Percentiles rank a stretch among this genome's conserved stretches.
These are phyloP conservation scores for Russula sp. DNA, from an alignment of 768 basidiomycete species.

Conservation along the genomic window DNA sequence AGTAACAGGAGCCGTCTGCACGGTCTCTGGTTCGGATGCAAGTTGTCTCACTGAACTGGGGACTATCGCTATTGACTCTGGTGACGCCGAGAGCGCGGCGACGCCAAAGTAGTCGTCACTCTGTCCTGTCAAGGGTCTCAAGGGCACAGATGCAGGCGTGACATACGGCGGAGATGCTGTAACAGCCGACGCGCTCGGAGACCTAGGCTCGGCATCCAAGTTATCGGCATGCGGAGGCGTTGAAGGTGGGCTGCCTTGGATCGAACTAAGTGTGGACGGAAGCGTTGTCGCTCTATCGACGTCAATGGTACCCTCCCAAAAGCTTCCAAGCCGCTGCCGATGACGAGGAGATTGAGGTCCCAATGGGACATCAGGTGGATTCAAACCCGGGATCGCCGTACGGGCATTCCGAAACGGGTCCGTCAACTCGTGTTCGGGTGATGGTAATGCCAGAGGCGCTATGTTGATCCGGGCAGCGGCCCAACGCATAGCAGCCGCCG, in stretches of 20 bases:
- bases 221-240: constrained; percentile 9
- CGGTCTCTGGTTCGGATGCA: constrained; percentile 27
- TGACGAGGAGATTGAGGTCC: constrained; percentile 44
- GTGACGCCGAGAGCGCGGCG: not conserved
- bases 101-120: constrained; percentile 29
- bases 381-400: constrained; percentile 57
- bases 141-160: constrained; percentile 27
- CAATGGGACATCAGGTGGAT: constrained; percentile 34
- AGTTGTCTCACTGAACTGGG: constrained; percentile 20
- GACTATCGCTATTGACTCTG: not conserved
- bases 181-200: not conserved
- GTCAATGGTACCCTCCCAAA: constrained; percentile 74
- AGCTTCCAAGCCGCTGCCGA: constrained; percentile 53
- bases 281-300: constrained; percentile 34
- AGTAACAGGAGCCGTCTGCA: constrained; percentile 39
- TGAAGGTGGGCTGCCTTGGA: constrained; percentile 27
- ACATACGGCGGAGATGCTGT: constrained; percentile 23
- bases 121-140: constrained; percentile 15
- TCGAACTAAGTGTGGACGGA: constrained; percentile 22
- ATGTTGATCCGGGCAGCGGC: constrained; percentile 80
- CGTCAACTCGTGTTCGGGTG: constrained; percentile 84
- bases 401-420: constrained; percentile 82
- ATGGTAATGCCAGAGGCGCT: constrained; percentile 80
- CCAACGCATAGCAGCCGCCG: constrained; percentile 78
- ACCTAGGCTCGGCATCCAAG: not conserved